Evolutionary conservation across 2,329 filamentous ascomycete species (phyloP), one percentile per base, ranked within the genome.

Genomic region (Aureobasidium subglaciale): DNA sequence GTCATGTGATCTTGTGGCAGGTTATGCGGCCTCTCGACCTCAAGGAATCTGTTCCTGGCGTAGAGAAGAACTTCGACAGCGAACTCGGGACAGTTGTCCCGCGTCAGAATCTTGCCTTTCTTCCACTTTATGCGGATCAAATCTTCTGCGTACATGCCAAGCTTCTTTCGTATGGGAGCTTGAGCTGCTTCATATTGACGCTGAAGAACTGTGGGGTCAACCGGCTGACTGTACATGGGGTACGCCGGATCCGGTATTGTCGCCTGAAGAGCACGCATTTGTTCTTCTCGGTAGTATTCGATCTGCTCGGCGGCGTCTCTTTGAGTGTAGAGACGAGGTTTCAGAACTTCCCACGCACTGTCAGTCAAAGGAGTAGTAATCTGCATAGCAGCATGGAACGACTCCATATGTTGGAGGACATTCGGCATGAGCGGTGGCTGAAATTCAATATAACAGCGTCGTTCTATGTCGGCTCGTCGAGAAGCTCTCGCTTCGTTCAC

Each of bases 311-410:
- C 85, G 60, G 80, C 78, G 57, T 78, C 75, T 61, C 83, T 77
- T 68, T 90, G 86, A 20, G 79, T 78, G 30, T 88, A 69, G 13
- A 92, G 73, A 58, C 84, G 82, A 46, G 84, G 82, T 62, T 83
- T 82, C 32, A 91, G 74, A 52, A 85, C 71, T 49, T 81, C 78
- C 88, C 87, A 92, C 3, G 84, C 81, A 55, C 76, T 73, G 58
- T 90, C 85, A 60, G 81, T 84, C 62, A 92, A 73, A 18, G 84
- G 83, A 22, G 80, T 77, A 9, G 81, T 80, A 34, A 89, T 86
- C 60, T 88, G 82, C 42, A 87, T 78, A 27, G 88, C 84, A 34
- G 85, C 86, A 64, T 86, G 82, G 67, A 90, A 92, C 1, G 86
- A 83, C 43, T 86, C 79, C 69, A 90, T 87, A 64, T 86, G 83